A percentile compares a stretch with the other conserved stretches of the same genome.
Conservation (phyloP, 2,329 filamentous ascomycete genomes). For the Botrytis hyacinthi region DNA sequence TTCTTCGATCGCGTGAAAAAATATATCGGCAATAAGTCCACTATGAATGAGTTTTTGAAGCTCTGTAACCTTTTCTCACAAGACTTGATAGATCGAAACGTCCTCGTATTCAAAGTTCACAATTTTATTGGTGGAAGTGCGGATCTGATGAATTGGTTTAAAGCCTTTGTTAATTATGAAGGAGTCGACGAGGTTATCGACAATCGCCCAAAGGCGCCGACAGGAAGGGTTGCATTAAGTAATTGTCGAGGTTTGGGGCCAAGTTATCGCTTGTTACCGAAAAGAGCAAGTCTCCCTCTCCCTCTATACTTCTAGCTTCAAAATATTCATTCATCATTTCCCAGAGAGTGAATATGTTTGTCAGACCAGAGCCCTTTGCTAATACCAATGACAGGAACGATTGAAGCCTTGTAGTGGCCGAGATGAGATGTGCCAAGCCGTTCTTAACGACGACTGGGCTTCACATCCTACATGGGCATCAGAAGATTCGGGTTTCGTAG, state of each 20-base stretch:
- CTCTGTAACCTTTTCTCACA: constrained; percentile 94
- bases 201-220: constrained; percentile 71
- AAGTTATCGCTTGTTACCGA: constrained; percentile 89
- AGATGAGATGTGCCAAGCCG: constrained; percentile 88
- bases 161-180: constrained; percentile 75
- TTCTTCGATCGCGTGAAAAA: constrained; percentile 99
- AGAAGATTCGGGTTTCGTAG: constrained; percentile 95
- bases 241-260: constrained; percentile 95
- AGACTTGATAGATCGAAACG: constrained; percentile 82
- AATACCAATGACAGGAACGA: constrained; percentile 56
- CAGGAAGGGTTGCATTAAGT: constrained; percentile 83
- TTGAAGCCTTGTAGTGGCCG: constrained; percentile 90
- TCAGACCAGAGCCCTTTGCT: constrained; percentile 5
- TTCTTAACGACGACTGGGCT: constrained; percentile 97
- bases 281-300: constrained; percentile 54
- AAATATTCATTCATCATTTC: not conserved
- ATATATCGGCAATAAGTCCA: constrained; percentile 85
- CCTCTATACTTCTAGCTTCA: not conserved
- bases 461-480: constrained; percentile 99
- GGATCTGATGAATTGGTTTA: constrained; percentile 88
- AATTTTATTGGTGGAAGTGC: constrained; percentile 84
- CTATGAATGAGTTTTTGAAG: constrained; percentile 95
- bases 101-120: constrained; percentile 77
- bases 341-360: not conserved
- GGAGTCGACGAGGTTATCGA: constrained; percentile 75